Evolutionary conservation across 139 green algal species (phyloP).

Genomic region (Asterochloris erici): DNA sequence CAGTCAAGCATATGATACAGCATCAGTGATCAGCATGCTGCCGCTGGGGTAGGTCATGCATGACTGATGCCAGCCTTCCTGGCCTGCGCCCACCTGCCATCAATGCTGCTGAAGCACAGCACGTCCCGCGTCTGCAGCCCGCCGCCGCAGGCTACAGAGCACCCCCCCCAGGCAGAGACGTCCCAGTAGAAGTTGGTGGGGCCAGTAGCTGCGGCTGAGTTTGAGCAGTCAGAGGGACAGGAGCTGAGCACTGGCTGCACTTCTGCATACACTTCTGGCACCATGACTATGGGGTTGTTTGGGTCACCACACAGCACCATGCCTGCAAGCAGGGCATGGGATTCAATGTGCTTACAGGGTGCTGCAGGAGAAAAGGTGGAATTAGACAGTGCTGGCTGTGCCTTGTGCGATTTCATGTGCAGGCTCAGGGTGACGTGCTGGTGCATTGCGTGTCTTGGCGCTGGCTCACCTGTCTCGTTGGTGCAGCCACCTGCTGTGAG

Average conservation of each 20-base stretch:
- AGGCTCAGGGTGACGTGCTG: not conserved
- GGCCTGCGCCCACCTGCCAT: conserved; percentile 12
- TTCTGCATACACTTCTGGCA: not conserved
- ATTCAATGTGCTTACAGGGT: not conserved
- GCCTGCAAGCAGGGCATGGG: not conserved
- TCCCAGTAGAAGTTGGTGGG: conserved; percentile 24
- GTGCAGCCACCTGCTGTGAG: not conserved
- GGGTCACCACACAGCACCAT: not conserved
- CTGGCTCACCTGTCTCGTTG: conserved; percentile 1
- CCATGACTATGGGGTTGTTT: not conserved
- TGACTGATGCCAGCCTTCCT: too few relatives aligned
- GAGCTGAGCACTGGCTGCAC: not conserved
- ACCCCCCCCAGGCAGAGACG: conserved; percentile 18
- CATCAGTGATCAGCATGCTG: not conserved
- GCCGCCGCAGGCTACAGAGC: conserved; percentile 14
- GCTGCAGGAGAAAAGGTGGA: not conserved
- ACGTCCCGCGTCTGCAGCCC: conserved; percentile 12
- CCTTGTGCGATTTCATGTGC: not conserved
- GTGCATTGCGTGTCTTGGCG: not conserved
- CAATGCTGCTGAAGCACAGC: conserved; percentile 11
- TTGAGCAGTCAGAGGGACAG: conserved; percentile 11
- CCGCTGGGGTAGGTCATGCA: too few relatives aligned
- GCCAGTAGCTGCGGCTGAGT: not conserved
- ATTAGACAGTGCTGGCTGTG: not conserved
- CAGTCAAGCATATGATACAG: too few relatives aligned